Base-by-base conservation (phyloP, 352 stramenopile species). In the Pythium angustatum region DNA sequence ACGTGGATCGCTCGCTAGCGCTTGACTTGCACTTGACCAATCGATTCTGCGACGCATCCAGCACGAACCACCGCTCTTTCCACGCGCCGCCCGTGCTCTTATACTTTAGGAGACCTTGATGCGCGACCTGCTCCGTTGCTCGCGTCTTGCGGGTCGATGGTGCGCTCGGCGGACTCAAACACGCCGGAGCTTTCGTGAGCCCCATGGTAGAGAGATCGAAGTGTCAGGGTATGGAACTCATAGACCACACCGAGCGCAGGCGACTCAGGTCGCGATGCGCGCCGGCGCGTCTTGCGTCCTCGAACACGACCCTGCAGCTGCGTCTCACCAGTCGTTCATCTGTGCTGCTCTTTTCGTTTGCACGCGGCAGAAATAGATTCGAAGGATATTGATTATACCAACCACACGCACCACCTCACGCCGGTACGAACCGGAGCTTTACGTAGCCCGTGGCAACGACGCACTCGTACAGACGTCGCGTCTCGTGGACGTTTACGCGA, bases 21-120 rank as follows among this genome's bases (percentile, higher is more conserved):
- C 8, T 64, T 5, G 52, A 43, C 26, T 64, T 66, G 51, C 80
- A 90, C 41, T 90, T 90, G 30, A 87, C 43, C 6, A 91, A 53
- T n/a, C 71, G 69, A 8, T 62, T 57, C 12, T 73, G 73, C 17
- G 70, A 31, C 11, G 53, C 62, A 58, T 93, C 77, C 21, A 93
- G 64, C 10, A 84, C 57, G 68, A 91, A 93, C 79, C 81, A 91
- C 5, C 81, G 78, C 57, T 88, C 79, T 58, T 91, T 91, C 77
- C 77, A 85, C 19, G 59, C 49, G 21, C 64, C 72, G 28, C 61
- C 41, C 58, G 79, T 85, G 58, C 75, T 66, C 45, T 78, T 57
- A 41, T 91, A 91, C 59, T 75, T 58, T 21, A 91, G 55, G 5
- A 77, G 54, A 22, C 82, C 82, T 75, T 89, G 72, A 24, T 79